A percentile compares a stretch with the other conserved stretches of the same genome.
Conservation (phyloP, 2,329 filamentous ascomycete species). For the Lecanicillium sp. region DNA sequence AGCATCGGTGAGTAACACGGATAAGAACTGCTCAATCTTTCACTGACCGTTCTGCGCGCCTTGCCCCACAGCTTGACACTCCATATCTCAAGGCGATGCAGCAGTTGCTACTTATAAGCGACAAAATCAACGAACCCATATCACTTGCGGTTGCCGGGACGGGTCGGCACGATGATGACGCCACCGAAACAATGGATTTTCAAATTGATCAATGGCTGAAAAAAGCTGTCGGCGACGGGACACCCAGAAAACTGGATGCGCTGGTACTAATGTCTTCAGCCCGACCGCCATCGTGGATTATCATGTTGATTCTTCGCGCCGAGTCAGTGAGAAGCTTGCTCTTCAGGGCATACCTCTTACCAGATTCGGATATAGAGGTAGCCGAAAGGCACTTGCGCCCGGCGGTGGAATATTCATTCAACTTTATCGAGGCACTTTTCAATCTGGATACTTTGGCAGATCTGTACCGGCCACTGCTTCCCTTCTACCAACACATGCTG, state of each 20-base stretch:
- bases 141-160: conserved; percentile 14
- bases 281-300: conserved; percentile 1
- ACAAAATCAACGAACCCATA: conserved; percentile 18
- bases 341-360: no score
- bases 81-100: conserved; percentile 19
- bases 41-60: neutral
- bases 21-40: neutral
- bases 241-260: neutral
- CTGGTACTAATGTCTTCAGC: neutral
- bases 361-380: no score
- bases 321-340: no score
- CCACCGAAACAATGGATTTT: conserved; percentile 25
- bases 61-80: neutral
- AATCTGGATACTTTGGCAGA: conserved; percentile 7
- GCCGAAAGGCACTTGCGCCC: no score
- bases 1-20: neutral
- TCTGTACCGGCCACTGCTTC: conserved; percentile 3
- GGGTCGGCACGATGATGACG: conserved; percentile 21
- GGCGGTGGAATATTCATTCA: neutral
- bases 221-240: conserved; percentile 17
- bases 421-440: neutral
- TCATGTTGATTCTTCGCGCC: no score
- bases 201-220: conserved; percentile 25
- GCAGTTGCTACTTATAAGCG: conserved; percentile 18
- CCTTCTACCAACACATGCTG: conserved; percentile 7